These are phyloP conservation scores for Xylaria sp. DNA, from an alignment of 2,329 filamentous ascomycete genomes.

Conservation along the genomic window DNA sequence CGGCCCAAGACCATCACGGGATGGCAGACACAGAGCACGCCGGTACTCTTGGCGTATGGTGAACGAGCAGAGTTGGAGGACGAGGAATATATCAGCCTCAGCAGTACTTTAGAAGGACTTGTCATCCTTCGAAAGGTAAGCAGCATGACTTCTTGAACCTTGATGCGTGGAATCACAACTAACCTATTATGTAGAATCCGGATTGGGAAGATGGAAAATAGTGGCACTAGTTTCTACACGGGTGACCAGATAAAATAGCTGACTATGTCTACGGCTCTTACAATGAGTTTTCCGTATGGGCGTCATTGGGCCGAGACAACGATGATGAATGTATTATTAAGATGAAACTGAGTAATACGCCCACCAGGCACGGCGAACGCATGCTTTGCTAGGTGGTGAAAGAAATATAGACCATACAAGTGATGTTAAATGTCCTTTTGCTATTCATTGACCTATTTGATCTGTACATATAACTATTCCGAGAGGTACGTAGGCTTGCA, in stretches of 20 bases:
- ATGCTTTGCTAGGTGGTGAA: conserved; percentile 15
- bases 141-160: neutral
- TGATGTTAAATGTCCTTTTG: conserved; percentile 11
- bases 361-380: conserved; percentile 23
- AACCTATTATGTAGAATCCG: conserved; percentile 57
- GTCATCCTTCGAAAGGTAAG: conserved; percentile 97
- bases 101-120: conserved; percentile 89
- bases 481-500: neutral
- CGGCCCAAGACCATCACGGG: conserved; percentile 98
- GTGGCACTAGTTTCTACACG: neutral
- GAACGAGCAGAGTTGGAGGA: conserved; percentile 97
- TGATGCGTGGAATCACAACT: conserved; percentile 13
- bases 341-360: conserved; percentile 32
- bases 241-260: neutral
- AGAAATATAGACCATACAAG: conserved; percentile 32
- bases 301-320: conserved; percentile 6
- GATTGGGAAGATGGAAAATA: conserved; percentile 65
- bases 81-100: conserved; percentile 94
- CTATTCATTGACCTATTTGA: neutral
- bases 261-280: neutral
- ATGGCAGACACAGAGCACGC: conserved; percentile 99
- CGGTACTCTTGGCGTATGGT: conserved; percentile 91
- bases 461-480: neutral
- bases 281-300: neutral
- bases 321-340: conserved; percentile 44